A percentile compares a stretch with the other conserved stretches of the same genome.
phyloP scores from a whole-genome alignment of 1,139 yeast genomes.

The Pichia sp. region DNA sequence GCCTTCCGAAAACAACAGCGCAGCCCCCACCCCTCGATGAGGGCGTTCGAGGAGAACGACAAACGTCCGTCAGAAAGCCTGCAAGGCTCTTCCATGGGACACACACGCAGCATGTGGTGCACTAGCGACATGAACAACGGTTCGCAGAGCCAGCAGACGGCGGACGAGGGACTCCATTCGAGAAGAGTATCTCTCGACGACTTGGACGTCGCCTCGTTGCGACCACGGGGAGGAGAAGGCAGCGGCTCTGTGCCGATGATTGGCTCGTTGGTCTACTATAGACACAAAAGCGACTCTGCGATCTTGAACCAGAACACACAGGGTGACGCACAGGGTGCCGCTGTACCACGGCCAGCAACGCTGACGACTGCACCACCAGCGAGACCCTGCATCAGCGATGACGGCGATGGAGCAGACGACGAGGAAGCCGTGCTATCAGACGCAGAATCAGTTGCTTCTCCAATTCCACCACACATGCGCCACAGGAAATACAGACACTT shows the following conservation, averaged over 20 bases:
- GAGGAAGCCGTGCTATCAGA: not conserved
- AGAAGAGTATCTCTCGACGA: conserved; percentile 8
- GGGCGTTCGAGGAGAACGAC: not conserved
- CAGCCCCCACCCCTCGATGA: not conserved
- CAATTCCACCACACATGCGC: not conserved
- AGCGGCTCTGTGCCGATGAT: conserved; percentile 30
- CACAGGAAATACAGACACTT: not conserved
- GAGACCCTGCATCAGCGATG: not conserved
- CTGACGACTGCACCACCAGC: too few species aligned
- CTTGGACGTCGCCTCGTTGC: not conserved
- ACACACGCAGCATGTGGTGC: not conserved
- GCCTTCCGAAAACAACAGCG: too few species aligned
- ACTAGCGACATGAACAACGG: not conserved
- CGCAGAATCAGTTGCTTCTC: not conserved
- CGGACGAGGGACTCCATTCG: not conserved
- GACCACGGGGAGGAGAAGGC: not conserved
- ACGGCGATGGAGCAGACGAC: not conserved
- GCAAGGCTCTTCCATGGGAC: not conserved
- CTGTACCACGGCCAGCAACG: too few species aligned
- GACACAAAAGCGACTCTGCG: conserved; percentile 11
- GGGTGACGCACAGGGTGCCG: too few species aligned
- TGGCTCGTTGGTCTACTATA: conserved; percentile 28
- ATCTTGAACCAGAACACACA: not conserved
- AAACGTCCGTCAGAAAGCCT: not conserved
- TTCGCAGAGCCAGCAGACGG: not conserved